These are phyloP conservation scores for Arthrobotrys sinensis DNA, from an alignment of 2,329 filamentous ascomycete genomes.

Conservation along the genomic window DNA sequence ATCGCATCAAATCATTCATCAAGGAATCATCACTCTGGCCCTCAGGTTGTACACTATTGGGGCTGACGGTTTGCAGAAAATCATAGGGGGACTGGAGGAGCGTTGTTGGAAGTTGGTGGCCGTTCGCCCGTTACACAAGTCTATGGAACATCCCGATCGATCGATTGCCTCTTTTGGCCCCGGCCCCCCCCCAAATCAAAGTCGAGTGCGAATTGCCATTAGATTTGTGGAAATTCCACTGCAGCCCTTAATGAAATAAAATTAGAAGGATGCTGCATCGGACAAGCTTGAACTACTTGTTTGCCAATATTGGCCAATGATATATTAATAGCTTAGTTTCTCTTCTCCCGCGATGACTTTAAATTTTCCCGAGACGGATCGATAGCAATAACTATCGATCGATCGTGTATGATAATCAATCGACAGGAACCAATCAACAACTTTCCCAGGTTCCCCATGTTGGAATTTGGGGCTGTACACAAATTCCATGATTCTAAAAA, in stretches of 20 bases:
- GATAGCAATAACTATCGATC: constrained; percentile 12
- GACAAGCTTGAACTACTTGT: not conserved
- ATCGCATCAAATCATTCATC: constrained; percentile 1
- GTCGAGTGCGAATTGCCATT: not conserved
- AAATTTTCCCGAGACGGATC: not conserved
- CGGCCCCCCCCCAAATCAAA: not conserved
- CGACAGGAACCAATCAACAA: not conserved
- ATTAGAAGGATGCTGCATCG: constrained; percentile 11
- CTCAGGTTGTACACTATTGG: not conserved
- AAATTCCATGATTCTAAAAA: constrained; percentile 22
- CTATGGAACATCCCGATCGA: constrained; percentile 12
- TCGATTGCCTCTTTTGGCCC: constrained; percentile 1
- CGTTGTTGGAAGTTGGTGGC: constrained; percentile 3
- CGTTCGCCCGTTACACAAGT: constrained; percentile 14
- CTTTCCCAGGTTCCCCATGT: constrained; percentile 20
- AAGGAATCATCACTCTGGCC: too few relatives aligned
- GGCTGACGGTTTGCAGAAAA: constrained; percentile 6
- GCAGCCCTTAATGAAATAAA: not conserved
- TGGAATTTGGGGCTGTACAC: constrained; percentile 32
- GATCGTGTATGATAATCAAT: not conserved
- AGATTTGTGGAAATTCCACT: constrained; percentile 7
- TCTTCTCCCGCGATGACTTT: not conserved
- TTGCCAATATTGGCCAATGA: too few relatives aligned
- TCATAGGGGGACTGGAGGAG: not conserved
- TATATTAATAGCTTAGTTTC: constrained; percentile 2